phyloP scores from a whole-genome alignment of 1,284 basidiomycete genomes.

The Schizophyllum commune region DNA sequence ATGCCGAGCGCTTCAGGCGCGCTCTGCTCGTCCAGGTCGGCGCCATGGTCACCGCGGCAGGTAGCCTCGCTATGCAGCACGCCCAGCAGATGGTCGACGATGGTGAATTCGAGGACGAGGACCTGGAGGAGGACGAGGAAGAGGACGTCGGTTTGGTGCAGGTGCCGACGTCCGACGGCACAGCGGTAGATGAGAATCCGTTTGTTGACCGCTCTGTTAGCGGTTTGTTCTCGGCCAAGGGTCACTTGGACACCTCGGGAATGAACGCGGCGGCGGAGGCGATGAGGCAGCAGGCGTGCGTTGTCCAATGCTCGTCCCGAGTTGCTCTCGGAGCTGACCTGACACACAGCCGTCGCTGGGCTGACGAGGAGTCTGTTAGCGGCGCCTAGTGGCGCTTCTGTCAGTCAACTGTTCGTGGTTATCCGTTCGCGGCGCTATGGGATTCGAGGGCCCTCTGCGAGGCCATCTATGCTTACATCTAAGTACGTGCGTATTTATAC shows the following conservation, averaged over 20 bases:
- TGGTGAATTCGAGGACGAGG: conserved; percentile 6
- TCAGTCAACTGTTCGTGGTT: too few species aligned
- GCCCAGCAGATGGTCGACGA: conserved; percentile 16
- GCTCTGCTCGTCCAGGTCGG: background rate
- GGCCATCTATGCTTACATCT: too few species aligned
- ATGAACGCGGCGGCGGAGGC: background rate
- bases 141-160: background rate
- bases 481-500: too few species aligned
- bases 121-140: background rate
- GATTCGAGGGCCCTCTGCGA: too few species aligned
- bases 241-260: background rate
- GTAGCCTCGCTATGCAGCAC: conserved; percentile 27
- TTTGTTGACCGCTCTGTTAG: background rate
- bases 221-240: background rate
- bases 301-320: background rate
- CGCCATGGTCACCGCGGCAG: conserved; percentile 25
- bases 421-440: too few species aligned
- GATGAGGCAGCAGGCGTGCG: background rate
- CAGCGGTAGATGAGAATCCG: background rate
- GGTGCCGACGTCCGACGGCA: background rate
- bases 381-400: too few species aligned
- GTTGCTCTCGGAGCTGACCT: too few species aligned
- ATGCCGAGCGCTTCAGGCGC: background rate
- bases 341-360: too few species aligned
- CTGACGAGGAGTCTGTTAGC: too few species aligned